A percentile compares a stretch with the other conserved stretches of the same genome.
phyloP scores from a whole-genome alignment of 2,329 filamentous ascomycete genomes.

The Helotiales sp. region DNA sequence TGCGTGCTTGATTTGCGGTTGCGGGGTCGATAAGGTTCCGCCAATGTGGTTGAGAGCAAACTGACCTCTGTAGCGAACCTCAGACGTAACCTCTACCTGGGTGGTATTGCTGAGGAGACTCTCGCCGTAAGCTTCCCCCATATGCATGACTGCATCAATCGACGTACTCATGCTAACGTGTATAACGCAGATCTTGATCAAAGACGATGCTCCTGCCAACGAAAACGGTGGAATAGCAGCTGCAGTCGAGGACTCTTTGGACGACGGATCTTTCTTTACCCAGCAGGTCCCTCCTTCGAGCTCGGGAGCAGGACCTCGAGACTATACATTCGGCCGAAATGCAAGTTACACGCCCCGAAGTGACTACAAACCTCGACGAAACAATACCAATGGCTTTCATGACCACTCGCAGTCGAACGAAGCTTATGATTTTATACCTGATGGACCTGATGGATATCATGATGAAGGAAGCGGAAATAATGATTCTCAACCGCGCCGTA shows the following conservation, averaged over 20 bases:
- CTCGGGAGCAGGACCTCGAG: slow-evolving; percentile 18
- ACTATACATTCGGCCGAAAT: slow-evolving; percentile 29
- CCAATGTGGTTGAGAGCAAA: slow-evolving; percentile 13
- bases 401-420: slow-evolving; percentile 21
- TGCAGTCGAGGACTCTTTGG: slow-evolving; percentile 16
- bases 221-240: slow-evolving; percentile 21
- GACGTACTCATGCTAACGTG: slow-evolving; percentile 14
- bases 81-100: slow-evolving; percentile 48
- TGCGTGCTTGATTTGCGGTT: slow-evolving; percentile 35
- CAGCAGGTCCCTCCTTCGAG: slow-evolving; percentile 16
- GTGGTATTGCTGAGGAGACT: slow-evolving; percentile 48
- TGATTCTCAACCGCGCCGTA: slow-evolving; percentile 19
- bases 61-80: slow-evolving; percentile 35
- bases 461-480: slow-evolving; percentile 27
- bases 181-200: slow-evolving; percentile 28
- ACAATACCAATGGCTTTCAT: slow-evolving; percentile 19
- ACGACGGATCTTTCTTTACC: slow-evolving; percentile 18
- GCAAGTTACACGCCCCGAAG: slow-evolving; percentile 25
- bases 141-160: neutral
- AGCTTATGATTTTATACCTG: slow-evolving; percentile 22
- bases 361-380: slow-evolving; percentile 15
- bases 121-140: slow-evolving; percentile 36
- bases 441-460: slow-evolving; percentile 20
- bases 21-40: neutral
- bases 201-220: slow-evolving; percentile 19